A percentile compares a stretch with the other conserved stretches of the same genome.
These are phyloP conservation scores for Nigrospora osmanthi DNA, from an alignment of 2,329 filamentous ascomycete genomes.

Conservation along the genomic window DNA sequence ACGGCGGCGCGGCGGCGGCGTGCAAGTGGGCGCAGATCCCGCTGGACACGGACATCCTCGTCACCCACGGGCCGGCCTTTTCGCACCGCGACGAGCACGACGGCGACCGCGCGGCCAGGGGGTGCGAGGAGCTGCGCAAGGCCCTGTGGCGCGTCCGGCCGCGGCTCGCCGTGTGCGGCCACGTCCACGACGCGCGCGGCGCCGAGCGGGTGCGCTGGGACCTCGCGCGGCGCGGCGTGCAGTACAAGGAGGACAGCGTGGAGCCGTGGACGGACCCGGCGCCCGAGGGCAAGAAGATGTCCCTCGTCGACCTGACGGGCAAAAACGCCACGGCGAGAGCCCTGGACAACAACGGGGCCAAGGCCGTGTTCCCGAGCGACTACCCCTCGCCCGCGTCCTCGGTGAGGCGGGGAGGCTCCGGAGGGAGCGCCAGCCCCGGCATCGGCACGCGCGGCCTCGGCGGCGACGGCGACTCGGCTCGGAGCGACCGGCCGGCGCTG, in stretches of 20 bases:
- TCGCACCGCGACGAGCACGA: slow-evolving; percentile 47
- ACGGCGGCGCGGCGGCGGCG: slow-evolving; percentile 6
- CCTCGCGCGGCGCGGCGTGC: slow-evolving; percentile 26
- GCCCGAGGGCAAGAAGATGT: slow-evolving; percentile 46
- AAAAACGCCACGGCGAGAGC: slow-evolving; percentile 28
- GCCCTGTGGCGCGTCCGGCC: slow-evolving; percentile 56
- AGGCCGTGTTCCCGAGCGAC: neutral
- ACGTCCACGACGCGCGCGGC: slow-evolving; percentile 63
- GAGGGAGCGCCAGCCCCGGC: slow-evolving; percentile 12
- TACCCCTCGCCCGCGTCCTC: too few relatives aligned
- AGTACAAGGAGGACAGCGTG: slow-evolving; percentile 34
- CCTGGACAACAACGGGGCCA: slow-evolving; percentile 39
- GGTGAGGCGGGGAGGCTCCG: neutral
- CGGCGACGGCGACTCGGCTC: slow-evolving; percentile 28
- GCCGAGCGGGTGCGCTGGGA: slow-evolving; percentile 57
- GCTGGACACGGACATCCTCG: slow-evolving; percentile 52
- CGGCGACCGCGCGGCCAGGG: slow-evolving; percentile 30
- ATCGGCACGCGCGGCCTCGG: slow-evolving; percentile 29
- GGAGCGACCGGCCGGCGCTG: slow-evolving; percentile 32
- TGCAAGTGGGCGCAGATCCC: slow-evolving; percentile 56
- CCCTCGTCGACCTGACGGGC: slow-evolving; percentile 52
- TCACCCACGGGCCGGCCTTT: slow-evolving; percentile 63
- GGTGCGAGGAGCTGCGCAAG: slow-evolving; percentile 52
- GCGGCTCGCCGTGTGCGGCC: slow-evolving; percentile 60
- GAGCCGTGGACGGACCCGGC: slow-evolving; percentile 53